Evolutionary conservation across 208 protist genomes (phyloP).

Genomic region (Acanthamoeba healyi): DNA sequence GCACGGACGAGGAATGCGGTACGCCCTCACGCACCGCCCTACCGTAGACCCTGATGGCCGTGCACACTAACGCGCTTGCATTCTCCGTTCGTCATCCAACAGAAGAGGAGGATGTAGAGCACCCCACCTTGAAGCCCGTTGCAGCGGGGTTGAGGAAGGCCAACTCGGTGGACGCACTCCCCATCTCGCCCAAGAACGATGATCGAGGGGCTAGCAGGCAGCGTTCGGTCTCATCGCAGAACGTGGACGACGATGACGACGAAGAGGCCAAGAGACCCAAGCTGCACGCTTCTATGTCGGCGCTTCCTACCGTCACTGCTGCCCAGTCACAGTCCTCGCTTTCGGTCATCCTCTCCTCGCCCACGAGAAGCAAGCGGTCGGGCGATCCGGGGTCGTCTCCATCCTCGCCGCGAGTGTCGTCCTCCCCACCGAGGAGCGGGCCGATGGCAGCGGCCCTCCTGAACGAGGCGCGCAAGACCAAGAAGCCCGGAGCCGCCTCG

Average conservation of each 20-base stretch:
- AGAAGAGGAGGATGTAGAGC: not conserved
- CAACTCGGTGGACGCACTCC: not conserved
- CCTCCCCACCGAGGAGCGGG: not conserved
- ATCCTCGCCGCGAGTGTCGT: not conserved
- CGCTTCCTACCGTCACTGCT: not conserved
- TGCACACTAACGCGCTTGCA: not conserved
- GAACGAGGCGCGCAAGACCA: not conserved
- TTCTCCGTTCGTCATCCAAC: not conserved
- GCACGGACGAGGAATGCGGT: not conserved
- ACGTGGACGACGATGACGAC: too few species aligned
- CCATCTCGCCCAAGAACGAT: not conserved
- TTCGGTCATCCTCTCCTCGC: not conserved
- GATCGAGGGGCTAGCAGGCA: not conserved
- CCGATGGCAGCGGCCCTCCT: not conserved
- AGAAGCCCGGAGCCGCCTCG: not conserved
- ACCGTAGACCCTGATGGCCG: too few species aligned
- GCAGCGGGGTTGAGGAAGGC: not conserved
- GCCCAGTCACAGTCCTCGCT: too few species aligned
- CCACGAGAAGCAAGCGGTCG: not conserved
- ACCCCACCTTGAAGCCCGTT: not conserved
- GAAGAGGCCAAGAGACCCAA: not conserved
- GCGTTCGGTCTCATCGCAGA: not conserved
- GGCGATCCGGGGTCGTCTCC: not conserved
- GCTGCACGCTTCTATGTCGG: not conserved
- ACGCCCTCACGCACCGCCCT: too few species aligned